phyloP scores from a whole-genome alignment of 2,329 filamentous ascomycete species.

The Pseudogymnoascus sp. region DNA sequence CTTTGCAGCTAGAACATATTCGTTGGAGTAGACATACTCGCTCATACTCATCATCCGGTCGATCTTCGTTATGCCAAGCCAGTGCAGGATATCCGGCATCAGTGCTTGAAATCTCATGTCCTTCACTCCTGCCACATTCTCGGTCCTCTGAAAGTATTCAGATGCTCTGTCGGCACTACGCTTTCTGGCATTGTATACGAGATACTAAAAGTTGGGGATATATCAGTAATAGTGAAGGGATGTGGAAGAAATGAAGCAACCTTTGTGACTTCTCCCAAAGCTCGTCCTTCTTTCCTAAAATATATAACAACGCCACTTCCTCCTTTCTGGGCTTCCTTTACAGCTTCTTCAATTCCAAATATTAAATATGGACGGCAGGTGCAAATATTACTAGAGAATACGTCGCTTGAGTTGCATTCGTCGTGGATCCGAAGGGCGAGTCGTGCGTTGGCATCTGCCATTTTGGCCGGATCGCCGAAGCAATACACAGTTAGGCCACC shows the following conservation, averaged over 20 bases:
- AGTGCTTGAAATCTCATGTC: constrained; percentile 96
- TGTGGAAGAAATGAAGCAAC: constrained; percentile 37
- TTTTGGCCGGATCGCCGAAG: constrained; percentile 90
- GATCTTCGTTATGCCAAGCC: constrained; percentile 97
- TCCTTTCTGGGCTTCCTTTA: constrained; percentile 91
- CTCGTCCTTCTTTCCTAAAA: constrained; percentile 94
- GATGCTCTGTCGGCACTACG: constrained; percentile 72
- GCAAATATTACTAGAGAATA: constrained; percentile 96
- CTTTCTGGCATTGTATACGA: constrained; percentile 74
- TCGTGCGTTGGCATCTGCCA: constrained; percentile 75
- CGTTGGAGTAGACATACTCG: constrained; percentile 42
- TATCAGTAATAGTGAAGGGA: constrained; percentile 13
- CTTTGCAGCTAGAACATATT: background rate
- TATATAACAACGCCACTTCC: constrained; percentile 96
- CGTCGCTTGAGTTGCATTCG: constrained; percentile 92
- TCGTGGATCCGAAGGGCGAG: constrained; percentile 81
- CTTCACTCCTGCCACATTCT: constrained; percentile 95
- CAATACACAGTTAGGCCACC: constrained; percentile 90
- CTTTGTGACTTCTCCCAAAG: constrained; percentile 91
- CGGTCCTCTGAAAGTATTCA: constrained; percentile 95
- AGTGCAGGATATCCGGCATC: constrained; percentile 96
- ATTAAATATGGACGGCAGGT: constrained; percentile 94
- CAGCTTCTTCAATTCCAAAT: constrained; percentile 94
- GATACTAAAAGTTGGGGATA: constrained; percentile 24
- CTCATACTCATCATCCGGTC: constrained; percentile 98